Evolutionary conservation across 2,329 filamentous ascomycete species (phyloP), one percentile per base, ranked within the genome.

Genomic region (Nothophoma quercina): DNA sequence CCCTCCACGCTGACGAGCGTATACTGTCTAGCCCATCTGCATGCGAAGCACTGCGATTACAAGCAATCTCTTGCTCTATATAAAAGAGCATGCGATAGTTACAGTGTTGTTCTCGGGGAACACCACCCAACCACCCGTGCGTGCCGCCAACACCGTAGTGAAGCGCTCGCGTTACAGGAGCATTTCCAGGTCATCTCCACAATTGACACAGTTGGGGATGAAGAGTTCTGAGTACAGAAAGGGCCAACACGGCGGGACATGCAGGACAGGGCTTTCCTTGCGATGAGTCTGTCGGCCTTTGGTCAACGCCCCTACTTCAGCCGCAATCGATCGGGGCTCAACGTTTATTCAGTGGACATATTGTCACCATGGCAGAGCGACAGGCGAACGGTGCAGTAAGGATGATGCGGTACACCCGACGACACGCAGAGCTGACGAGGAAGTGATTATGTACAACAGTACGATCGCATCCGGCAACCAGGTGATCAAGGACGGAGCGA

Each of bases 401-500:
- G 35, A 51, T 15, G 18, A 9, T 15, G 25, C 12, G 3, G 19
- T 47, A 9, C 21, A 13, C 2, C 40, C 41, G 19, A 12, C 34
- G 12, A 16, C n/a, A 13, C 41, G 42, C 21, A 22, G 30, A 18
- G 8, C 32, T 23, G 15, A 23, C 16, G 21, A 41, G 19, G 22
- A 16, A 23, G 33, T 39, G 41, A 40, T 26, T 9, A 26, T 56
- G 5, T 47, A 51, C 26, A 47, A 56, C 25, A 47, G 52, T 10
- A 56, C 46, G 3, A 56, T 51, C 19, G 52, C 52, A 4, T 56
- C 52, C 13, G 42, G 52, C 5, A 56, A 51, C 23, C 30, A 56
- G 33, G 41, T 56, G 13, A 57, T 47, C 25, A 53, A 51, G 38
- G 51, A 51, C 42, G 47, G 49, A 19, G 15, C 30, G 12, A 44